Conservation (phyloP, 2,329 filamentous ascomycete species). For the Juglanconis oblonga region DNA sequence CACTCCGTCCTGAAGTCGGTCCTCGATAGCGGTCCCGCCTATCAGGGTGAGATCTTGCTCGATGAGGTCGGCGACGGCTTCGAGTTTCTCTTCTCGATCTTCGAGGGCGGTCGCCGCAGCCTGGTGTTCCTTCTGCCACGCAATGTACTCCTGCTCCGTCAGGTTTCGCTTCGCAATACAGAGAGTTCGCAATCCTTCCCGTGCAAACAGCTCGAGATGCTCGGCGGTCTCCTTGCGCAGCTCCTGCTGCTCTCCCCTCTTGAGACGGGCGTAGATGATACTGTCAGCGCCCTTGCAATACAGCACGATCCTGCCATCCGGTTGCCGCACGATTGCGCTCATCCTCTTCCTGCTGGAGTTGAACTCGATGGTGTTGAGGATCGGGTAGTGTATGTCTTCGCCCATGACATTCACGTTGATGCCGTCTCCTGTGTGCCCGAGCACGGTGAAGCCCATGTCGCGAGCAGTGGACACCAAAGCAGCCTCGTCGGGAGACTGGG, state of each 20-base stretch:
- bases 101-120: conserved; percentile 78
- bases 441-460: conserved; percentile 91
- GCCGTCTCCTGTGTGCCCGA: conserved; percentile 75
- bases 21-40: conserved; percentile 95
- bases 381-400: conserved; percentile 76
- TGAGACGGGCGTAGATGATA: conserved; percentile 90
- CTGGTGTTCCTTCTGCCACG: conserved; percentile 86
- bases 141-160: conserved; percentile 75
- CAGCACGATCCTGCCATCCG: conserved; percentile 80
- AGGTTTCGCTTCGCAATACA: conserved; percentile 87
- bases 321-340: conserved; percentile 96
- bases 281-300: conserved; percentile 98
- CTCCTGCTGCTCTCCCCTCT: conserved; percentile 79
- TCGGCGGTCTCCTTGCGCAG: conserved; percentile 82
- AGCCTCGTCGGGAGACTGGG: conserved; percentile 94
- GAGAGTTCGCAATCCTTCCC: conserved; percentile 89
- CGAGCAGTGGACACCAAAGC: conserved; percentile 91
- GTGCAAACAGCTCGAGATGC: conserved; percentile 93
- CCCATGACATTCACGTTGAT: conserved; percentile 86
- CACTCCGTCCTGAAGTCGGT: conserved; percentile 93
- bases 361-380: conserved; percentile 95
- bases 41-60: conserved; percentile 85
- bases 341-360: conserved; percentile 96
- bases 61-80: conserved; percentile 83
- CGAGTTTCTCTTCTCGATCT: conserved; percentile 88